Base-by-base conservation (phyloP, 768 basidiomycete species). In the Trametopsis cervina region DNA sequence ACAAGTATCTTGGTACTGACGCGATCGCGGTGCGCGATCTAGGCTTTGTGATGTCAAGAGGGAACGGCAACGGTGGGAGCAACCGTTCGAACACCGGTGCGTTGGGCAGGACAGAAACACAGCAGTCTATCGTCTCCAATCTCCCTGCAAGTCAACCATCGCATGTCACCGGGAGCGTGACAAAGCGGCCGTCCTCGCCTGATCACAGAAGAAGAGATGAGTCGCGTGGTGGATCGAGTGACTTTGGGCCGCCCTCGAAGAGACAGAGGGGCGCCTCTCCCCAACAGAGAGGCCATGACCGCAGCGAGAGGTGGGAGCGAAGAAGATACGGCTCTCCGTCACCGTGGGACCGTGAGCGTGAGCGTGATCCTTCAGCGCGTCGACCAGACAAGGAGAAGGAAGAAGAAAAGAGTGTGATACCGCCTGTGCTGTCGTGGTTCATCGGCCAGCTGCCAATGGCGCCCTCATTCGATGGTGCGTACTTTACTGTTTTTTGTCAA, bases 1-100 rank as follows among this genome's bases (percentile, higher is more conserved):
- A 90, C 61, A 81, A 77, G 22, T 91, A 91, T 63, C 75, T 83
- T 22, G 83, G 82, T 26, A 83, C 84, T 22, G 94, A 97, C 59
- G 85, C 89, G 17, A 94, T 97, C 52, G 89, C 93, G 2, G 74
- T 81, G 12, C 80, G 84, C 33, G 95, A 98, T 61, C 78, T 96
- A 17, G 95, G 95, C 4, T 85, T 89, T 54, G 78, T 84, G 2
- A 67, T 77, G 56, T 73, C 69, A 40, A 56, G 61, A 13, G 55
- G 62, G 26, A 54, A 53, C 25, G 48, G 57, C 20, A 57, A 54
- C 24, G 56, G 62, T 27, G n/a, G n/a, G n/a, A 55, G 54, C 29
- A 45, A 54, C 21, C 55, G 57, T 23, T 53, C 43, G 13, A 56
- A 56, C 4, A 52, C 51, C 42, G 39, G 44, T 47, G 57, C 58